These are phyloP conservation scores for Ormosia semicastrata DNA, from an alignment of 306 rosid genomes.

Conservation along the genomic window DNA sequence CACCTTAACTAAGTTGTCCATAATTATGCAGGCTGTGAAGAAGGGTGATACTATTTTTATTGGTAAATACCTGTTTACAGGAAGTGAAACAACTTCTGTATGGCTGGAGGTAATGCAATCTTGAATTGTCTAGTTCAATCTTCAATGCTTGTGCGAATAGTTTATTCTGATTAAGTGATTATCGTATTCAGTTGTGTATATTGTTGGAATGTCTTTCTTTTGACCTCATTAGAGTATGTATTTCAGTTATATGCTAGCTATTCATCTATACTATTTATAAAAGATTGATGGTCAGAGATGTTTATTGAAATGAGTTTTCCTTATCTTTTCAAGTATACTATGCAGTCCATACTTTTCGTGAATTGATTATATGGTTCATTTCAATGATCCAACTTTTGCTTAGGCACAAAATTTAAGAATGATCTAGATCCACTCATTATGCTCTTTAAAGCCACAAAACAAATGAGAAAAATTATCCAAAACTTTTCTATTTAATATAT, in stretches of 20 bases:
- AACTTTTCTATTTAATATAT: background rate
- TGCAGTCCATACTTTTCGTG: background rate
- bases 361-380: background rate
- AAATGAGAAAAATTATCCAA: background rate
- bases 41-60: slow-evolving; percentile 48
- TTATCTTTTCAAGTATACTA: background rate
- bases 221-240: background rate
- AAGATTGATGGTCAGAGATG: background rate
- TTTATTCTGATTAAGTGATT: background rate
- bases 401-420: background rate
- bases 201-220: background rate
- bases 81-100: slow-evolving; percentile 46
- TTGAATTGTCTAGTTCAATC: background rate
- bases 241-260: background rate
- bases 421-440: background rate
- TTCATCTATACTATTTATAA: background rate
- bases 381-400: background rate
- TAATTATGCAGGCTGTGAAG: slow-evolving; percentile 42
- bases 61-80: slow-evolving; percentile 40
- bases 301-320: background rate
- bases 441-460: background rate
- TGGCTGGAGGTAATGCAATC: slow-evolving; percentile 41
- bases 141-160: background rate
- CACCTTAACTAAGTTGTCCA: background rate
- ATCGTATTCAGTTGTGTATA: background rate